Conservation (phyloP, 176 grass and related monocot species). For the Hordeum marinum region DNA sequence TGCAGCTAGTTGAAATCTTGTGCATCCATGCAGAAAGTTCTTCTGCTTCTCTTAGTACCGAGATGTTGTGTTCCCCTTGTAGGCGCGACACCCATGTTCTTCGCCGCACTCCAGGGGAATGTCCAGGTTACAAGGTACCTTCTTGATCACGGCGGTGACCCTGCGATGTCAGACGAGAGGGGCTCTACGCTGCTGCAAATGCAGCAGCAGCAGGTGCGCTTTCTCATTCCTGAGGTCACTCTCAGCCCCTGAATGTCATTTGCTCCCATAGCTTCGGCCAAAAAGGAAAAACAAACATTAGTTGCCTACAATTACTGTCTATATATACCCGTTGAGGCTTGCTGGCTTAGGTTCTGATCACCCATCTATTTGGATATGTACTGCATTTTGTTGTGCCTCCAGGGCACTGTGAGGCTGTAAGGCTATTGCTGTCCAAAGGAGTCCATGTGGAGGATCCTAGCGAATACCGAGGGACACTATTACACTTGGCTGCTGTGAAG, state of each 20-base stretch:
- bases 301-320: neutral
- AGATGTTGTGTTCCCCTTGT: neutral
- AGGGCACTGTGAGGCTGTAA: slow-evolving; percentile 16
- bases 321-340: neutral
- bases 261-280: too few species aligned
- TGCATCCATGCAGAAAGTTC: neutral
- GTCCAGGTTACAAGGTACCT: slow-evolving; percentile 16
- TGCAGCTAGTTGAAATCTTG: neutral
- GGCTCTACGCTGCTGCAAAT: slow-evolving; percentile 16
- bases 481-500: slow-evolving; percentile 21
- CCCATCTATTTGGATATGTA: neutral
- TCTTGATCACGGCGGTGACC: slow-evolving; percentile 23
- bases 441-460: slow-evolving; percentile 25
- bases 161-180: neutral
- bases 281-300: too few species aligned
- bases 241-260: neutral
- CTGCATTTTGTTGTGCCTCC: neutral
- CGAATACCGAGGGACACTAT: neutral
- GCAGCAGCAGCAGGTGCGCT: neutral
- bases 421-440: slow-evolving; percentile 33
- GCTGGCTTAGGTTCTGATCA: neutral
- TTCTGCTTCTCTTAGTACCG: neutral
- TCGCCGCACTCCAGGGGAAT: neutral
- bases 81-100: slow-evolving; percentile 14
- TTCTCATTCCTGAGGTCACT: neutral